phyloP scores from a whole-genome alignment of 2,329 filamentous ascomycete species.

The Cladophialophora exuberans region DNA sequence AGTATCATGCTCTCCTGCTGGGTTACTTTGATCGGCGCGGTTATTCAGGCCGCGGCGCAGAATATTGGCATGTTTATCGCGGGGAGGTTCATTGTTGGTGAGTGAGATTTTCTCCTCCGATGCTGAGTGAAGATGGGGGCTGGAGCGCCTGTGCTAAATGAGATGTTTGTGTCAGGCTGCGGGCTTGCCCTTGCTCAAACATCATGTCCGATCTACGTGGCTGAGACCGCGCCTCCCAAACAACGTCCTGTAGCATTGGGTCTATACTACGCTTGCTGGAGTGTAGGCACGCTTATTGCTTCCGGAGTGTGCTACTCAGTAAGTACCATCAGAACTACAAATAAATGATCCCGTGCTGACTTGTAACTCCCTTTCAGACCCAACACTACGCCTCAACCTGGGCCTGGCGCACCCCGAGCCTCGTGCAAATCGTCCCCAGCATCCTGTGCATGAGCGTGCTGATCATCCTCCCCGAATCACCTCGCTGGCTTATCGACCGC shows the following conservation, averaged over 20 bases:
- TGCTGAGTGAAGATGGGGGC: too few relatives aligned
- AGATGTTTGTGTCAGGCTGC: too few relatives aligned
- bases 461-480: constrained; percentile 62
- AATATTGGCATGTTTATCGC: constrained; percentile 60
- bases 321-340: not conserved
- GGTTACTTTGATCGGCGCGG: constrained; percentile 61
- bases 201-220: constrained; percentile 38
- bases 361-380: not conserved
- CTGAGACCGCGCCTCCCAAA: constrained; percentile 23
- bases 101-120: too few relatives aligned
- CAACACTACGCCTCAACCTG: constrained; percentile 38
- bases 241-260: constrained; percentile 23
- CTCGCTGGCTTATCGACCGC: constrained; percentile 58
- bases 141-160: too few relatives aligned
- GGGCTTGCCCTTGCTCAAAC: constrained; percentile 63
- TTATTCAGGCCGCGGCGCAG: constrained; percentile 62
- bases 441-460: constrained; percentile 50
- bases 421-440: constrained; percentile 56
- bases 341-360: not conserved
- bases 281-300: constrained; percentile 26
- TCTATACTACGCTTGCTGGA: constrained; percentile 25
- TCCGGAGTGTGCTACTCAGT: constrained; percentile 26
- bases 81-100: constrained; percentile 60
- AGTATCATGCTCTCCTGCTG: constrained; percentile 38
- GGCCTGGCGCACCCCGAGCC: constrained; percentile 58